phyloP scores from a whole-genome alignment of 2,329 filamentous ascomycete species.

The Fusarium mexicanum region DNA sequence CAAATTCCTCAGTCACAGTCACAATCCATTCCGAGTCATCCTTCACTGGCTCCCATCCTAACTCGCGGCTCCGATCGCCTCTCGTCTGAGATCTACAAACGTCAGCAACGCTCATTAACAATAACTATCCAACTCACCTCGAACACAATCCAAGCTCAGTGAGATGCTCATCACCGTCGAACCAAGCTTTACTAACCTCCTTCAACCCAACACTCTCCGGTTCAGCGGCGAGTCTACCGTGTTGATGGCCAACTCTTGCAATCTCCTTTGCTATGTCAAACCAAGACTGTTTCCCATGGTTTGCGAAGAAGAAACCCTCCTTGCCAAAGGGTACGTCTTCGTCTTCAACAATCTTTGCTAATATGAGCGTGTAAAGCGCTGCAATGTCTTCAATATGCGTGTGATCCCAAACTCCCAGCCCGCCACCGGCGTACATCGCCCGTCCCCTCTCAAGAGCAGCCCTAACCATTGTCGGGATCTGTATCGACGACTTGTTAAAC shows the following conservation, averaged over 20 bases:
- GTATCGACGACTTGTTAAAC: constrained; percentile 10
- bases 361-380: background rate
- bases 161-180: background rate
- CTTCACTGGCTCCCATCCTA: background rate
- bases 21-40: constrained; percentile 1
- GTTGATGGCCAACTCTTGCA: background rate
- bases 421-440: background rate
- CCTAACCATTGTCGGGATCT: background rate
- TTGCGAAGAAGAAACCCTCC: background rate
- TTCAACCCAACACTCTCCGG: background rate
- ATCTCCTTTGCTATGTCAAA: background rate
- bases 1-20: constrained; percentile 1
- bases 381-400: constrained; percentile 4
- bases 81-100: background rate
- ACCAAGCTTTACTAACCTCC: background rate
- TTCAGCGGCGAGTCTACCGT: background rate
- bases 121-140: background rate
- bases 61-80: background rate
- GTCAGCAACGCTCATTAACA: fast-evolving
- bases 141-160: constrained; percentile 8
- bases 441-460: background rate
- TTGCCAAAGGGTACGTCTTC: background rate
- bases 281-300: background rate
- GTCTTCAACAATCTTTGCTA: background rate
- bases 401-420: background rate